A percentile compares a stretch with the other conserved stretches of the same genome.
Conservation (phyloP, 306 rosid genomes). For the Fragaria vesca region DNA sequence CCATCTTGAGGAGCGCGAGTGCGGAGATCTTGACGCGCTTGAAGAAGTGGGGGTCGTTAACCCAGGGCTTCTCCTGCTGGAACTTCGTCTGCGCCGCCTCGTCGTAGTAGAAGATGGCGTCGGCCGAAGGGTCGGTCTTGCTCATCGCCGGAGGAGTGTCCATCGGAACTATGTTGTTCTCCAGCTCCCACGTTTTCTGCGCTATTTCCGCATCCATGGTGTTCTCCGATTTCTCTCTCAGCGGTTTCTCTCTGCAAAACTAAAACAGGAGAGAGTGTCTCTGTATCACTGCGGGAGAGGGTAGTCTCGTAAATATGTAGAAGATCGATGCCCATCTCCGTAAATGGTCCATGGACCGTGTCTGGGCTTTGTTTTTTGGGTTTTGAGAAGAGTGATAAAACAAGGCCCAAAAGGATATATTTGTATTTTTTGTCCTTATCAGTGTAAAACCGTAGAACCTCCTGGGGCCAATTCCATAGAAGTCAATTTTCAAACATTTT, state of each 20-base stretch:
- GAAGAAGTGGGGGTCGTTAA: slow-evolving; percentile 82
- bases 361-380: no score
- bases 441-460: no score
- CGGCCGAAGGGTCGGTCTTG: slow-evolving; percentile 51
- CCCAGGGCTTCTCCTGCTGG: slow-evolving; percentile 90
- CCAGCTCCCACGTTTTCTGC: slow-evolving; percentile 91
- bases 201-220: slow-evolving; percentile 63
- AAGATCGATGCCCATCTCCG: no score
- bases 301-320: not conserved
- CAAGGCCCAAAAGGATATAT: no score
- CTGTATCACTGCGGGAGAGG: not conserved
- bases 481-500: no score
- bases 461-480: no score
- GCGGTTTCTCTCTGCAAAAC: no score
- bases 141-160: slow-evolving; percentile 48
- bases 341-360: no score
- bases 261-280: no score
- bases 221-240: not conserved
- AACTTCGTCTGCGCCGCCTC: slow-evolving; percentile 64
- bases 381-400: no score
- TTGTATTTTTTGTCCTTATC: no score
- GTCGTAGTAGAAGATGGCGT: slow-evolving; percentile 90
- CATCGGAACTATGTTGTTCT: slow-evolving; percentile 77
- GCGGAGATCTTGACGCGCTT: slow-evolving; percentile 98
- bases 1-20: slow-evolving; percentile 96